These are phyloP conservation scores for Trichoderma sp. DNA, from an alignment of 2,329 filamentous ascomycete species.

Conservation along the genomic window DNA sequence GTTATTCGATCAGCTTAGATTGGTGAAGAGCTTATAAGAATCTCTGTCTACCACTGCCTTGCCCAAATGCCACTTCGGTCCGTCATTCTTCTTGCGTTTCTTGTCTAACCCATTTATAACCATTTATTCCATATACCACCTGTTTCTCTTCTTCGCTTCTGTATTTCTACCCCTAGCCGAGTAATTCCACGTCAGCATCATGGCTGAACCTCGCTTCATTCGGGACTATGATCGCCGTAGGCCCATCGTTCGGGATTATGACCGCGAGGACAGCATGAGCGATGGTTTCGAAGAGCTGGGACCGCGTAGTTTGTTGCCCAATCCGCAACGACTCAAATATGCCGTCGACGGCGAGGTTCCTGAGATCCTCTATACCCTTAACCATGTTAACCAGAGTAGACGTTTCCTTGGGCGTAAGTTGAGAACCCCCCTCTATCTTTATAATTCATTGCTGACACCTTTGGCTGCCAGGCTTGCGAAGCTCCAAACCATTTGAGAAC, in stretches of 20 bases:
- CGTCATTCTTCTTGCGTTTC: not conserved
- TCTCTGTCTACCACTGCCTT: not conserved
- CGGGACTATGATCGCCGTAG: not conserved
- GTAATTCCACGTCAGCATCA: not conserved
- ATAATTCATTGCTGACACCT: conserved; percentile 19
- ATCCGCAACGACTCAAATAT: not conserved
- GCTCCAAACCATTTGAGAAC: conserved; percentile 37
- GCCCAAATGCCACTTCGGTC: not conserved
- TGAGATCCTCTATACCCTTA: conserved; percentile 42
- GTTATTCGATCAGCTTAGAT: not conserved
- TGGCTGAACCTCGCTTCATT: not conserved
- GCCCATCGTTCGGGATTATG: not conserved
- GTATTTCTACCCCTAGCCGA: no score
- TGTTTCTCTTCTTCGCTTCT: not conserved
- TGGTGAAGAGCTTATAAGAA: not conserved
- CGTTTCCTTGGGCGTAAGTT: conserved; percentile 38
- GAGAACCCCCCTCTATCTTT: not conserved
- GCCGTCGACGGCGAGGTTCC: conserved; percentile 37
- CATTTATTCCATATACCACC: not conserved
- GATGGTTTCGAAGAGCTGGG: conserved; percentile 14
- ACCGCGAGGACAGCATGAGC: not conserved
- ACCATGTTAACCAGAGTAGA: conserved; percentile 36
- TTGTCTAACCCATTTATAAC: not conserved
- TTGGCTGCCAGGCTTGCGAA: conserved; percentile 35
- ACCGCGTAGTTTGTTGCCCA: conserved; percentile 15